A percentile compares a stretch with the other conserved stretches of the same genome.
Evolutionary conservation across 2,329 filamentous ascomycete species (phyloP).

Genomic region (Aureobasidium vineae): DNA sequence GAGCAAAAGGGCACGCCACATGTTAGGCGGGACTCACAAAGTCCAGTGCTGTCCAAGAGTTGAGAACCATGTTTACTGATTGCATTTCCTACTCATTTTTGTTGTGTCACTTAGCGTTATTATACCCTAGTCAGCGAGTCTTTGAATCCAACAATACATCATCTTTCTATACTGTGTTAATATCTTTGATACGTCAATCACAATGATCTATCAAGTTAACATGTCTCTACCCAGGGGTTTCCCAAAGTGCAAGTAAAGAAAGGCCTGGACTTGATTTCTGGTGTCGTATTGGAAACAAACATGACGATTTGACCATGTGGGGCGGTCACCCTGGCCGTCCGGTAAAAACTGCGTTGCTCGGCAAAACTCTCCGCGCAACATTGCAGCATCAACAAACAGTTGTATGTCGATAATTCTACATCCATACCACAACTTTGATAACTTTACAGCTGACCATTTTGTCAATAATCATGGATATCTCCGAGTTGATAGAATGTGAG

Average conservation of each 20-base stretch:
- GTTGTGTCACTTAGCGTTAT: not conserved
- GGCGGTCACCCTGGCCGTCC: not conserved
- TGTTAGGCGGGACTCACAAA: not conserved
- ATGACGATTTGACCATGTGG: not conserved
- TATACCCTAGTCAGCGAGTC: not conserved
- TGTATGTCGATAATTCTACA: not conserved
- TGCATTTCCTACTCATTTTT: not conserved
- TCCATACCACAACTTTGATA: not conserved
- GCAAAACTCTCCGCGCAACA: conserved; percentile 5
- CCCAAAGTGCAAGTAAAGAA: too few relatives aligned
- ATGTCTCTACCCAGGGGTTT: too few relatives aligned
- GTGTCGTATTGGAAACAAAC: not conserved
- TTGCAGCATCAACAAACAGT: conserved; percentile 16
- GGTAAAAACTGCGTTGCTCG: conserved; percentile 1
- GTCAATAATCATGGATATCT: not conserved
- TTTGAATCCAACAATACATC: not conserved
- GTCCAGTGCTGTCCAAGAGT: not conserved
- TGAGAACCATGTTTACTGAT: not conserved
- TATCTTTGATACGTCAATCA: too few relatives aligned
- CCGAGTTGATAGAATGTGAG: conserved; percentile 12
- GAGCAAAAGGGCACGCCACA: not conserved
- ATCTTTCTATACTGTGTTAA: too few relatives aligned
- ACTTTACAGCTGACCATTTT: not conserved
- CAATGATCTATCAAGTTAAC: too few relatives aligned
- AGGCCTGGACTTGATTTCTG: too few relatives aligned